phyloP scores from a whole-genome alignment of 1,139 yeast genomes.

The Taphrina populina region DNA sequence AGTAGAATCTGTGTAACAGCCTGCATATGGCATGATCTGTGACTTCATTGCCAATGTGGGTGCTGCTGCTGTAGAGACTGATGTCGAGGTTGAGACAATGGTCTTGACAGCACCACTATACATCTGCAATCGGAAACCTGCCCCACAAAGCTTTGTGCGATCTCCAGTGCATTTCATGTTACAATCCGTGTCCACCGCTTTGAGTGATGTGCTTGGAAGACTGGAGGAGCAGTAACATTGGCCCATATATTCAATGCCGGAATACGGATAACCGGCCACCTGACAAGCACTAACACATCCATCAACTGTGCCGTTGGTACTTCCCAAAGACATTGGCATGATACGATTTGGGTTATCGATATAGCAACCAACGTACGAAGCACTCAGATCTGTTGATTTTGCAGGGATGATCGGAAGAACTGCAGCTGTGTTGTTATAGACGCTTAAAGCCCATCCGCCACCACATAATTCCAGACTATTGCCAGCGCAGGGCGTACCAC shows the following conservation, averaged over 20 bases:
- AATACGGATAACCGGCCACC: slow-evolving; percentile 19
- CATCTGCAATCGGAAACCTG: slow-evolving; percentile 24
- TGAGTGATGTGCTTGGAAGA: slow-evolving; percentile 18
- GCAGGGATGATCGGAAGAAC: slow-evolving; percentile 16
- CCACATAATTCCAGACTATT: slow-evolving; percentile 30
- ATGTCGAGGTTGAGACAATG: background rate
- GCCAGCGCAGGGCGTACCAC: slow-evolving; percentile 32
- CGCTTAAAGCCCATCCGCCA: slow-evolving; percentile 22
- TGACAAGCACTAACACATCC: slow-evolving; percentile 27
- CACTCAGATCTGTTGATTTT: slow-evolving; percentile 9
- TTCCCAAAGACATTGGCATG: slow-evolving; percentile 11
- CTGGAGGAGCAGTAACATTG: slow-evolving; percentile 33
- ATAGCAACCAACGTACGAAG: slow-evolving; percentile 21
- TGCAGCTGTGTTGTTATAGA: slow-evolving; percentile 28
- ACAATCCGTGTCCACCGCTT: slow-evolving; percentile 10
- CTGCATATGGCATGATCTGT: slow-evolving; percentile 20
- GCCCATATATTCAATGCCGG: slow-evolving; percentile 32
- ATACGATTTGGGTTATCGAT: slow-evolving; percentile 25
- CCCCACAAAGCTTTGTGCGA: slow-evolving; percentile 29
- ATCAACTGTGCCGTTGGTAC: slow-evolving; percentile 28
- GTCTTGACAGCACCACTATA: slow-evolving; percentile 14
- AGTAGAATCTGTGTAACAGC: slow-evolving; percentile 32
- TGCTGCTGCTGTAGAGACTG: background rate
- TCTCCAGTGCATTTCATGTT: slow-evolving; percentile 33
- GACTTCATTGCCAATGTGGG: background rate